Percentiles rank a stretch among this genome's conserved stretches.
Evolutionary conservation across 2,329 filamentous ascomycete genomes (phyloP).

Genomic region (Myriosclerotinia scirpicola): DNA sequence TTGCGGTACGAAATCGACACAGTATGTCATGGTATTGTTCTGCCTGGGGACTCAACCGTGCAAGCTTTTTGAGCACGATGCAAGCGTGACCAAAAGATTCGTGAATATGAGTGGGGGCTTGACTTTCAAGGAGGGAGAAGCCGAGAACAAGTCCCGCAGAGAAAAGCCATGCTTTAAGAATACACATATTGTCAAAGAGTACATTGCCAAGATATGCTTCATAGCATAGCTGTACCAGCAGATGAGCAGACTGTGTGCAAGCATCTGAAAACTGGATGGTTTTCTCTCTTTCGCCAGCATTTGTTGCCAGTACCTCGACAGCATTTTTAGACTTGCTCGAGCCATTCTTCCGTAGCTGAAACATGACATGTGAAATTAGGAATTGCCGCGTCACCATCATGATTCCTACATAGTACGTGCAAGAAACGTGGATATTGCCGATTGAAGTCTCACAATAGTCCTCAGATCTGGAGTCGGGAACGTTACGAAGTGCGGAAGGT

Average conservation of each 20-base stretch:
- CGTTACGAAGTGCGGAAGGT: constrained; percentile 13
- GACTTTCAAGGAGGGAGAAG: constrained; percentile 11
- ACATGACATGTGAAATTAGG: constrained; percentile 13
- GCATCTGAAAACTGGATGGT: constrained; percentile 5
- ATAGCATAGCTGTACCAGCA: constrained; percentile 9
- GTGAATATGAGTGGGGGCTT: not conserved
- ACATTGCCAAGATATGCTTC: constrained; percentile 1
- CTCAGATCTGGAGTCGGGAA: not conserved
- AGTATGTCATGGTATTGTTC: constrained; percentile 15
- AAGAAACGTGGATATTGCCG: constrained; percentile 16
- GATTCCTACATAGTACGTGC: constrained; percentile 8
- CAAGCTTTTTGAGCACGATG: not conserved
- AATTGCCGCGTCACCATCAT: constrained; percentile 19
- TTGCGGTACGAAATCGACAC: not conserved
- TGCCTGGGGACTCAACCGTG: constrained; percentile 8
- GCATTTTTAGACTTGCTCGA: not conserved
- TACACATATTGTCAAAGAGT: constrained; percentile 13
- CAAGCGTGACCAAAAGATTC: constrained; percentile 11
- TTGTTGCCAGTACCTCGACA: not conserved
- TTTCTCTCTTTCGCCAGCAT: not conserved
- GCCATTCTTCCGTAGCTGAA: constrained; percentile 3
- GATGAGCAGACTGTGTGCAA: constrained; percentile 12
- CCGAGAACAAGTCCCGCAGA: constrained; percentile 14
- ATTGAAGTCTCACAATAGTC: constrained; percentile 5
- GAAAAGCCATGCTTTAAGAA: constrained; percentile 12